Conservation (phyloP, 2,329 filamentous ascomycete species). For the Hypoxylon sp. region DNA sequence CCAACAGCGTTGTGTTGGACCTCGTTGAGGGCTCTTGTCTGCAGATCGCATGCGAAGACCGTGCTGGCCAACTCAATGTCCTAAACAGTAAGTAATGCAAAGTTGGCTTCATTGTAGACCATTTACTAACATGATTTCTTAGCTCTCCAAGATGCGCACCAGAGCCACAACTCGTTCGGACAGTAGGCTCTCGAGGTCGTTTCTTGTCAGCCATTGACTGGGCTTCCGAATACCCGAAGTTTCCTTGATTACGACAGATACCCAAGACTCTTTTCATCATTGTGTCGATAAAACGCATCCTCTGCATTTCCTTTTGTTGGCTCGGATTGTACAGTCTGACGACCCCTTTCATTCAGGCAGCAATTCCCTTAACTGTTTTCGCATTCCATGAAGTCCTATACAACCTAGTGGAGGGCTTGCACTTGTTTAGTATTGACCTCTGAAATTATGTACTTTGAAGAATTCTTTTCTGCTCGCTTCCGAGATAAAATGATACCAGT, state of each 20-base stretch:
- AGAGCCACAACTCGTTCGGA: slow-evolving; percentile 54
- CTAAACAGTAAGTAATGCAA: slow-evolving; percentile 64
- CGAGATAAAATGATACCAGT: slow-evolving; percentile 30
- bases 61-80: slow-evolving; percentile 69
- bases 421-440: slow-evolving; percentile 47
- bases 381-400: slow-evolving; percentile 19
- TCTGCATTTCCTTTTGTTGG: slow-evolving; percentile 51
- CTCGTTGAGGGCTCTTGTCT: slow-evolving; percentile 73
- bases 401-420: slow-evolving; percentile 20
- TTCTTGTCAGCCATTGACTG: slow-evolving; percentile 19
- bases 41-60: slow-evolving; percentile 75
- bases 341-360: slow-evolving; percentile 32
- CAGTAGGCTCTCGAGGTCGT: slow-evolving; percentile 48
- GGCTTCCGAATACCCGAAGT: slow-evolving; percentile 33
- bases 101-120: neutral
- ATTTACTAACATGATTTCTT: slow-evolving; percentile 48
- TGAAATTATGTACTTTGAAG: slow-evolving; percentile 42
- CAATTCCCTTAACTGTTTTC: slow-evolving; percentile 30
- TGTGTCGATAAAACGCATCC: slow-evolving; percentile 41
- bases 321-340: slow-evolving; percentile 40
- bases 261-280: slow-evolving; percentile 42
- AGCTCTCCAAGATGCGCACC: slow-evolving; percentile 62
- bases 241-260: slow-evolving; percentile 52
- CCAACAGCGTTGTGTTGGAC: slow-evolving; percentile 81
- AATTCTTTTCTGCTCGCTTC: slow-evolving; percentile 37